Conservation (phyloP, 805 yeast genomes). For the Ogataea nitratoaversa region DNA sequence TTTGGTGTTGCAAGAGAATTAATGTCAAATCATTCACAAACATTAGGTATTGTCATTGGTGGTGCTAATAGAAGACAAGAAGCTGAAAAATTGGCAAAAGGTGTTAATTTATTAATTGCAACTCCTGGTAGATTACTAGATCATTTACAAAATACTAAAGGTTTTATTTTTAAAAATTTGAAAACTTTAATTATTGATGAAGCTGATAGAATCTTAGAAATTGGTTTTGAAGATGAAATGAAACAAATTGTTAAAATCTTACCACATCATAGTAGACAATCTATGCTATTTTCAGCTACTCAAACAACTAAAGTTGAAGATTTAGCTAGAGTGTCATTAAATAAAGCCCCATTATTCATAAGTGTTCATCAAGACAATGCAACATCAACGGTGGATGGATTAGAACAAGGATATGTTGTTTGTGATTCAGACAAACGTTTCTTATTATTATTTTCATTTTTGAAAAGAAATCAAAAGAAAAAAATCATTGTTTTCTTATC, state of each 20-base stretch:
- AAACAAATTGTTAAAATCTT: constrained; percentile 89
- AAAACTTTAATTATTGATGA: constrained; percentile 95
- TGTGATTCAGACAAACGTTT: constrained; percentile 96
- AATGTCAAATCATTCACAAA: constrained; percentile 86
- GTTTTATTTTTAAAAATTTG: constrained; percentile 90
- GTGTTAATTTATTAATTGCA: constrained; percentile 91
- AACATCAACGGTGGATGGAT: constrained; percentile 89
- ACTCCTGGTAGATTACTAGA: constrained; percentile 97
- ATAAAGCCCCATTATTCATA: constrained; percentile 90
- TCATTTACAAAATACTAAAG: constrained; percentile 92
- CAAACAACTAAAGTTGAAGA: constrained; percentile 99
- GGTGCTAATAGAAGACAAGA: constrained; percentile 98
- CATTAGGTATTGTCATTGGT: constrained; percentile 95
- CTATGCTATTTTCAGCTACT: constrained; percentile 98
- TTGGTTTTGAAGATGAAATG: constrained; percentile 99
- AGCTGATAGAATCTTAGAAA: constrained; percentile 96
- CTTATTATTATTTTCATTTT: constrained; percentile 81
- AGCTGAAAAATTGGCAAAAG: constrained; percentile 89
- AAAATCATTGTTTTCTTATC: constrained; percentile 91
- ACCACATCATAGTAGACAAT: constrained; percentile 89
- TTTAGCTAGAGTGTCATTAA: constrained; percentile 90
- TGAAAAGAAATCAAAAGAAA: constrained; percentile 89
- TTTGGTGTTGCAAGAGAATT: constrained; percentile 97
- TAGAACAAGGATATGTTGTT: constrained; percentile 97
- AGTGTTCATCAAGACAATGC: constrained; percentile 85